Percentiles rank a stretch among this genome's conserved stretches.
These are phyloP conservation scores for Stevia rebaudiana DNA, from an alignment of 140 eudicot species.

Conservation along the genomic window DNA sequence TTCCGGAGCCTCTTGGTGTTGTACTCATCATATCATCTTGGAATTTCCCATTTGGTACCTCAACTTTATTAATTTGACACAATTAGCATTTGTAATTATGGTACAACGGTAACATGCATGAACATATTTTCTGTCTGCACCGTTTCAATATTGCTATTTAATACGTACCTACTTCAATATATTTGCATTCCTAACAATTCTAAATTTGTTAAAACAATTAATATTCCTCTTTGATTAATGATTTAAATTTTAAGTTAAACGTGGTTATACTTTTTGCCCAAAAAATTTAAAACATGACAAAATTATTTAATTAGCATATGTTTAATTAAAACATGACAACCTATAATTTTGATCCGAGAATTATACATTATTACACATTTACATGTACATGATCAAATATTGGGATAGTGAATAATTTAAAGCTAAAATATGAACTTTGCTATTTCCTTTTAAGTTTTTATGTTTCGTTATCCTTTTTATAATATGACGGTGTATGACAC, in stretches of 20 bases:
- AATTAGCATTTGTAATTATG: not conserved
- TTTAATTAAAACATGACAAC: not conserved
- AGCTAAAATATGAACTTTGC: too few relatives aligned
- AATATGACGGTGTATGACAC: too few relatives aligned
- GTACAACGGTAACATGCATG: not conserved
- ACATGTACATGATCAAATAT: too few relatives aligned
- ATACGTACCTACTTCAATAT: not conserved
- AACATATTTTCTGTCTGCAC: not conserved
- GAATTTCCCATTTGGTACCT: conserved; percentile 75
- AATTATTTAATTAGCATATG: not conserved
- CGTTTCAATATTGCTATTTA: not conserved
- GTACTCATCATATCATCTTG: conserved; percentile 75
- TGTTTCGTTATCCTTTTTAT: too few relatives aligned
- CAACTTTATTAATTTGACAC: conserved; percentile 1
- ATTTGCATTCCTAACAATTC: not conserved
- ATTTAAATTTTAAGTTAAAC: too few relatives aligned
- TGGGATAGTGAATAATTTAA: too few relatives aligned
- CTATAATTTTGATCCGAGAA: too few relatives aligned
- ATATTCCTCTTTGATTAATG: not conserved
- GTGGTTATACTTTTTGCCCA: too few relatives aligned
- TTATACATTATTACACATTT: too few relatives aligned
- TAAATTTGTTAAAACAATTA: too few relatives aligned
- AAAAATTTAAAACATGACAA: too few relatives aligned
- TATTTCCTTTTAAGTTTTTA: too few relatives aligned
- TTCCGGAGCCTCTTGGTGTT: conserved; percentile 80